Evolutionary conservation across 768 basidiomycete species (phyloP), one percentile per base, ranked within the genome.

Genomic region (Pleurotus tuber-regium): DNA sequence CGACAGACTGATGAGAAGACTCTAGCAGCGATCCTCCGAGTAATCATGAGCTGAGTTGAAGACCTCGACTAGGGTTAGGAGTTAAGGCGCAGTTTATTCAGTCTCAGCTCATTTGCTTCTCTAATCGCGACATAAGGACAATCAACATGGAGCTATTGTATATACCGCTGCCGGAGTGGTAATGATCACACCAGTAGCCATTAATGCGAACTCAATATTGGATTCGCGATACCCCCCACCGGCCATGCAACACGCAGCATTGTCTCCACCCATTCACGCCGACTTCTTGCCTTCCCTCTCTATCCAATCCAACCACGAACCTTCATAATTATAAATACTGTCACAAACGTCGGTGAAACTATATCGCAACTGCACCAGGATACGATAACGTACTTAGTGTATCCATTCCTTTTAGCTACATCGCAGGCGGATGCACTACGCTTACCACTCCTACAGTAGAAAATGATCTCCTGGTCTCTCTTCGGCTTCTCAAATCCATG

Each of bases 391-490:
- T 60, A 92, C 91, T 90, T 90, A 47, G 73, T 82, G 59, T 79
- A 97, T 4, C 94, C 93, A 61, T 86, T 87, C 55, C 88, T 72
- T 60, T 82, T 84, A 0, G 92, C 90, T 36, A 89, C 77, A 61
- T 96, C 91, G 50, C 86, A 76, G 2, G 95, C 95, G 9, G 86
- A 82, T 2, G 86, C 74, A 54, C 90, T 90, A 42, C 95, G 78
- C 66, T 82, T 83, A 9, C 95, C 95, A 50, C 91, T 92, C 42
- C 93, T 78, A 67, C 95, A 98, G 70, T 93, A 96, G 66, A 95
- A 93, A 25, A 87, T 82, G 28, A 97, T 70, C 60, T 90, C 86
- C 61, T 95, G 89, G 50, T 74, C 66, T 57, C 72, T 77, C 54
- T 63, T 69, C 10, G 90, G 91, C 66, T 90, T 90, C 33, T 84